These are phyloP conservation scores for Neovahlkampfia damariscottae DNA, from an alignment of 78 protist species.

Conservation along the genomic window DNA sequence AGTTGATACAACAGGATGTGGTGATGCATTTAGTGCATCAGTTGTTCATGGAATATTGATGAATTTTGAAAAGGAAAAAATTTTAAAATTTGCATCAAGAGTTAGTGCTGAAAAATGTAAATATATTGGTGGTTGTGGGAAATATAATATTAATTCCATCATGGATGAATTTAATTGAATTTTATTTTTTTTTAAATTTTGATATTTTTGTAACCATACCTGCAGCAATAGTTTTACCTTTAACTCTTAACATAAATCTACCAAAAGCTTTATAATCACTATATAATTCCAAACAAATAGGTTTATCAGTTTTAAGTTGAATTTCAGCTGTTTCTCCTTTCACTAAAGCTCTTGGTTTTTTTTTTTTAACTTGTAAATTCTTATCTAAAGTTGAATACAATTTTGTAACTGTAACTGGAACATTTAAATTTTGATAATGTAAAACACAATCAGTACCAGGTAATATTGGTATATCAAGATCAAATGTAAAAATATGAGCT, in stretches of 20 bases:
- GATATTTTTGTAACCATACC: constrained; percentile 40
- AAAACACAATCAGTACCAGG: constrained; percentile 46
- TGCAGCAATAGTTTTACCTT: constrained; percentile 54
- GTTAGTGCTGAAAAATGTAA: too few relatives aligned
- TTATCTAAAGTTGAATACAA: constrained; percentile 42
- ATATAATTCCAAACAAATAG: constrained; percentile 64
- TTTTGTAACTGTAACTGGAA: constrained; percentile 33
- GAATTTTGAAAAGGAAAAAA: too few relatives aligned
- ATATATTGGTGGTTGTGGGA: too few relatives aligned
- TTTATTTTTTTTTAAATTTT: neutral
- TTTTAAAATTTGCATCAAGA: too few relatives aligned
- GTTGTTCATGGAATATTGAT: too few relatives aligned
- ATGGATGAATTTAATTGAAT: too few relatives aligned
- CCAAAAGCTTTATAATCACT: constrained; percentile 62
- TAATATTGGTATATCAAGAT: constrained; percentile 28
- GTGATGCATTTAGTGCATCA: too few relatives aligned
- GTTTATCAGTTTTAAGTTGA: constrained; percentile 26
- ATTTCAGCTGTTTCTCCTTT: constrained; percentile 47
- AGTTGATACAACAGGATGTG: too few relatives aligned
- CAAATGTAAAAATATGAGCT: neutral
- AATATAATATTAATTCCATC: too few relatives aligned
- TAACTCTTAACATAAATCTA: constrained; percentile 84
- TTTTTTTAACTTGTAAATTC: constrained; percentile 58
- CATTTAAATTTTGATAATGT: constrained; percentile 64
- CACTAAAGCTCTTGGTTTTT: constrained; percentile 56